These are phyloP conservation scores for Turnera subulata DNA, from an alignment of 345 rosid genomes.

Conservation along the genomic window DNA sequence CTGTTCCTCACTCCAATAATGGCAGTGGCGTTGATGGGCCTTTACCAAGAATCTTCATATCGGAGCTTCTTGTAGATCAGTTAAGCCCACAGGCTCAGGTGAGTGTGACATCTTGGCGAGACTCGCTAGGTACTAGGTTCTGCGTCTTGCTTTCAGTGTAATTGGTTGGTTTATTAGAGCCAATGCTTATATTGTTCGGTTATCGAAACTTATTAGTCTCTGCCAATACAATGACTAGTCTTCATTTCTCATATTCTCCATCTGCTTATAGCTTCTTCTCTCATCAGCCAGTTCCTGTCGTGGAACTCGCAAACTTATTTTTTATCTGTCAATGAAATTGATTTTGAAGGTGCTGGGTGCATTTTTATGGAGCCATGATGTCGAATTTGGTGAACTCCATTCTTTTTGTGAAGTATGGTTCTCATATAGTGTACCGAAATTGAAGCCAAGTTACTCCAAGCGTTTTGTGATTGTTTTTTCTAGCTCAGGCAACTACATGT, in stretches of 20 bases:
- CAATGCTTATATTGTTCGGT: no score
- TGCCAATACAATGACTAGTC: no score
- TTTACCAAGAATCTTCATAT: slow-evolving; percentile 79
- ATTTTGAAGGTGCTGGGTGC: neutral
- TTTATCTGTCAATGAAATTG: no score
- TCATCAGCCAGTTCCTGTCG: no score
- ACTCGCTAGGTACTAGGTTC: neutral
- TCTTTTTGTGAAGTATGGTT: neutral
- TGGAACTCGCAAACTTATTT: no score
- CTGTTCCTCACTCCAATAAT: slow-evolving; percentile 24
- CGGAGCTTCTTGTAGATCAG: slow-evolving; percentile 85
- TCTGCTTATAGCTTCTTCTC: no score
- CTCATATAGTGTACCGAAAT: no score
- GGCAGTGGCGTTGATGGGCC: slow-evolving; percentile 70
- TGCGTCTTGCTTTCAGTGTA: neutral
- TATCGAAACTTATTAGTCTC: no score
- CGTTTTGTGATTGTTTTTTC: no score
- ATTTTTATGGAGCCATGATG: neutral
- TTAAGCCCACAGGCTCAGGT: slow-evolving; percentile 79
- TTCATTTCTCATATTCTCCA: no score
- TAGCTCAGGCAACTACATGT: no score
- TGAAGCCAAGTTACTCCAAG: no score
- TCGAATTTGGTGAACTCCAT: neutral
- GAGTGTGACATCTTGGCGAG: neutral
- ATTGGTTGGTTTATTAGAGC: neutral